Evolutionary conservation across 176 grass and related monocot species (phyloP), one percentile per base, ranked within the genome.

Genomic region (Musa acuminata): DNA sequence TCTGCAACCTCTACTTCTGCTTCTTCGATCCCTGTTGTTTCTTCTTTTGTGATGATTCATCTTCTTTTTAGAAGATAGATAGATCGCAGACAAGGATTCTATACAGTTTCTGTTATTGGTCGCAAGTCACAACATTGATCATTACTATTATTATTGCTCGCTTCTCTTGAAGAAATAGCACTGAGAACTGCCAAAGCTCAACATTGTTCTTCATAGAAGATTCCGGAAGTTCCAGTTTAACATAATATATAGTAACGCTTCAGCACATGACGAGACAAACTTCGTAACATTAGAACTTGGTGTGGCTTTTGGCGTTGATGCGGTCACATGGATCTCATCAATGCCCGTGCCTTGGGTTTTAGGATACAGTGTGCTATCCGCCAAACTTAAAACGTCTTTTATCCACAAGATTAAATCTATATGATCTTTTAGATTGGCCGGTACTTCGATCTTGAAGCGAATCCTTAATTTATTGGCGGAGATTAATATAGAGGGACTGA

Each of bases 391-490:
- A 27, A 65, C 23, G 62, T 21, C 23, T 13, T 26, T 2, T 22
- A 22, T 63, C 60, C 60, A 22, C 22, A 9, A 63, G 48, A 50
- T 49, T 20, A 2, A 20, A 51, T 20, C 16, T 51, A 50, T 70
- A 2, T 51, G 43, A 3, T 20, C 51, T 11, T 51, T 13, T 50
- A n/a, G 8, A 0, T 10, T 49, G 35, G 67, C 7, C 43, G 64
- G 24, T 50, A 35, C 43, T 1, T 70, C 67, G 67, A 50, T 51
- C 16, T 49, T 50, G 16, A 16, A 2, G 35, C 49, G 14, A 19
- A 70, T 70, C 17, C 67, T n/a, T 70, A 11, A 10, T 70, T 70
- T 70, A 70, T 70, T 70, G 29, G 35, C 3, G 62, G 62, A 21
- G 1, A 12, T 65, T 65, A 65, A 27, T 65, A 23, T 25, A 25